Evolutionary conservation across 805 yeast genomes (phyloP).

Genomic region (Teunomyces tritomae): DNA sequence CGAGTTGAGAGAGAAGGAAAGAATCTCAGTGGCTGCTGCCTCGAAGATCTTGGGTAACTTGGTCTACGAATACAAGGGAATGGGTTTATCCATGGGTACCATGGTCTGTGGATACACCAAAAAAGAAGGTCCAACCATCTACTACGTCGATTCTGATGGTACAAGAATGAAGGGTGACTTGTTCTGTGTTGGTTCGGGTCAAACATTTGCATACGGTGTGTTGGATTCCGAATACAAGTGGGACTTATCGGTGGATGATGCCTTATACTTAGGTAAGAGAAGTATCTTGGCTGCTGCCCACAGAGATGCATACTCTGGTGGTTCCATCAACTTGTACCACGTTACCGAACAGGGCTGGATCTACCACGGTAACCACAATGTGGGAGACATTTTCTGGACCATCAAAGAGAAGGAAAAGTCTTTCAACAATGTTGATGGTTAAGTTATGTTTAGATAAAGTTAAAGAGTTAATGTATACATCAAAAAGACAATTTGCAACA

Average conservation of each 20-base stretch:
- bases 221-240: slow-evolving; percentile 87
- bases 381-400: slow-evolving; percentile 88
- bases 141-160: slow-evolving; percentile 96
- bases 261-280: slow-evolving; percentile 90
- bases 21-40: slow-evolving; percentile 96
- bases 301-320: slow-evolving; percentile 98
- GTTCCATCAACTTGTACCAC: slow-evolving; percentile 89
- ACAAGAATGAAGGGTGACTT: slow-evolving; percentile 91
- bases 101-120: slow-evolving; percentile 97
- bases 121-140: slow-evolving; percentile 93
- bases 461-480: neutral
- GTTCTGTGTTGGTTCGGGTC: slow-evolving; percentile 98
- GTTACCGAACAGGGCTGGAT: slow-evolving; percentile 93
- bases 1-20: slow-evolving; percentile 90
- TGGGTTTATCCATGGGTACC: slow-evolving; percentile 99
- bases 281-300: slow-evolving; percentile 97
- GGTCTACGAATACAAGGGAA: slow-evolving; percentile 92
- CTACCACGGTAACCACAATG: slow-evolving; percentile 93
- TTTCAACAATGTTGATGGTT: slow-evolving; percentile 73
- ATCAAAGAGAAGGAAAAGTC: slow-evolving; percentile 84
- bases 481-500: neutral
- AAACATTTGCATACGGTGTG: slow-evolving; percentile 98
- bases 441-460: slow-evolving; percentile 7
- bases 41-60: slow-evolving; percentile 88
- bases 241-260: slow-evolving; percentile 92